Evolutionary conservation across 2,329 filamentous ascomycete species (phyloP).

Genomic region (Xylaria sp.): DNA sequence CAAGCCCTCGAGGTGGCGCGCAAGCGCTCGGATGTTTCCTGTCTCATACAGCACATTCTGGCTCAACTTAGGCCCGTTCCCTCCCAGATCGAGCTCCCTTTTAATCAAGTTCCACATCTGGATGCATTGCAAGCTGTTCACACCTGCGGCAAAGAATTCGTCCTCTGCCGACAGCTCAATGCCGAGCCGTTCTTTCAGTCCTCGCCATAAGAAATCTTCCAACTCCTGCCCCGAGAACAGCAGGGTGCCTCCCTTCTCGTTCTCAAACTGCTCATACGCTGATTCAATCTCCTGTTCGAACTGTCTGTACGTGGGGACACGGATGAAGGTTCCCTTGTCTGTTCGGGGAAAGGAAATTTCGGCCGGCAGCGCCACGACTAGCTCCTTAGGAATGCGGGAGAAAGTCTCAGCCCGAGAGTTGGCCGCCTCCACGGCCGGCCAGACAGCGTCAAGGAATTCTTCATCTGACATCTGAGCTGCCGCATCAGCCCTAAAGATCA

Average conservation of each 20-base stretch:
- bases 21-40: constrained; percentile 34
- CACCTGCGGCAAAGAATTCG: constrained; percentile 40
- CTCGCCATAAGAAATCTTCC: constrained; percentile 22
- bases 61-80: constrained; percentile 25
- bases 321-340: constrained; percentile 63
- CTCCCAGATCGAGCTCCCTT: constrained; percentile 35
- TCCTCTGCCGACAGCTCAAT: constrained; percentile 28
- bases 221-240: constrained; percentile 6
- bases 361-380: constrained; percentile 54
- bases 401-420: constrained; percentile 58
- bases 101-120: constrained; percentile 34
- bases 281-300: constrained; percentile 55
- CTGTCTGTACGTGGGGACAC: constrained; percentile 54
- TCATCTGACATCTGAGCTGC: constrained; percentile 48
- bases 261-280: constrained; percentile 45
- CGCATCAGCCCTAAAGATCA: constrained; percentile 57
- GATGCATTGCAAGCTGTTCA: constrained; percentile 40
- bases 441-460: constrained; percentile 54
- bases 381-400: constrained; percentile 56
- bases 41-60: constrained; percentile 42
- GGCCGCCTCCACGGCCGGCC: constrained; percentile 55
- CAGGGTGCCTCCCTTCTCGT: constrained; percentile 21
- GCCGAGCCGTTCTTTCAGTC: constrained; percentile 25
- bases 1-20: constrained; percentile 26
- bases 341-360: constrained; percentile 56